Percentiles rank a stretch among this genome's conserved stretches.
Evolutionary conservation across 148 eudicot genomes (phyloP).

Genomic region (Chenopodium album): DNA sequence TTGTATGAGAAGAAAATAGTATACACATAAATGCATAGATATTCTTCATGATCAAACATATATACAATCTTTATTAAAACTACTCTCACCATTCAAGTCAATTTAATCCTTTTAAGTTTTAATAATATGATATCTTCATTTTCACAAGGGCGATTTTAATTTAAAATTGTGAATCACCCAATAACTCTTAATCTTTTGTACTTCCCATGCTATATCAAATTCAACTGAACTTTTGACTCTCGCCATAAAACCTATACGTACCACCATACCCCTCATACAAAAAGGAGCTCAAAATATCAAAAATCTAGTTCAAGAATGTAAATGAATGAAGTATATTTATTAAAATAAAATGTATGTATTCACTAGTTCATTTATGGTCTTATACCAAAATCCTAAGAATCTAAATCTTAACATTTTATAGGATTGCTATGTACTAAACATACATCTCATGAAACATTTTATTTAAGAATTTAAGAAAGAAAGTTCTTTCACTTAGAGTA

Average conservation of each 20-base stretch:
- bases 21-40: too few relatives aligned
- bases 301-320: not conserved
- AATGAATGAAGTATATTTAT: not conserved
- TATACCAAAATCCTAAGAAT: not conserved
- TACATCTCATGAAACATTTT: not conserved
- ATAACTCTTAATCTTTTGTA: not conserved
- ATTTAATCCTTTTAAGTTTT: too few relatives aligned
- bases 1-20: too few relatives aligned
- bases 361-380: not conserved
- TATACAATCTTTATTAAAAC: too few relatives aligned
- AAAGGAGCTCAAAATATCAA: not conserved
- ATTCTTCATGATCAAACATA: too few relatives aligned
- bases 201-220: too few relatives aligned
- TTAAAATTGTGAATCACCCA: too few relatives aligned
- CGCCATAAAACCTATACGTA: not conserved
- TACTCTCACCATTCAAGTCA: too few relatives aligned
- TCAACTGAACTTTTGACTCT: not conserved
- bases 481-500: not conserved
- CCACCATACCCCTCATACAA: not conserved
- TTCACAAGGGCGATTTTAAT: too few relatives aligned
- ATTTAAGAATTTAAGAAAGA: not conserved
- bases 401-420: not conserved
- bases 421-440: not conserved
- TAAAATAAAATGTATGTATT: not conserved
- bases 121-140: too few relatives aligned